Conservation (phyloP, 1,139 yeast genomes). For the Pichia inconspicua region DNA sequence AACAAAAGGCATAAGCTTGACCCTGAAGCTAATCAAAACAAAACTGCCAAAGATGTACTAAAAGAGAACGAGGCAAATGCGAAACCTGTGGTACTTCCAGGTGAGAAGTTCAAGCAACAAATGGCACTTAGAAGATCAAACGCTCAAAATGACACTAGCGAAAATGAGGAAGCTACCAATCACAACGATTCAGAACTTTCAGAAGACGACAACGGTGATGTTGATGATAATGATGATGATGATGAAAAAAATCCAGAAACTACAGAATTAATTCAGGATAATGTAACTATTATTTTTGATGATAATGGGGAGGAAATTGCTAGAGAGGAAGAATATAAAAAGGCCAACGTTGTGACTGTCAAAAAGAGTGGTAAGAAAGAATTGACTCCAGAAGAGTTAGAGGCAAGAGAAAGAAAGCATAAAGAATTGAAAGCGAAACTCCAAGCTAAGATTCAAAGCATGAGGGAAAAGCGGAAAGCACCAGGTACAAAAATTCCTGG, state of each 20-base stretch:
- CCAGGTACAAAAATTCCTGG: conserved; percentile 77
- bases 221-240: conserved; percentile 12
- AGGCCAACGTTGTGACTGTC: conserved; percentile 12
- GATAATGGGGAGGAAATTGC: conserved; percentile 13
- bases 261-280: conserved; percentile 30
- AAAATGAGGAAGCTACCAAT: conserved; percentile 13
- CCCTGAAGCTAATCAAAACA: conserved; percentile 49
- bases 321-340: conserved; percentile 4
- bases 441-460: conserved; percentile 57
- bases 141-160: conserved; percentile 13
- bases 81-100: conserved; percentile 52
- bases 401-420: conserved; percentile 47
- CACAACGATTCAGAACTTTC: conserved; percentile 11
- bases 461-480: conserved; percentile 83
- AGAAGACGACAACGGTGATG: conserved; percentile 10
- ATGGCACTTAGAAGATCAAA: not conserved
- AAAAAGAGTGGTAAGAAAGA: conserved; percentile 24
- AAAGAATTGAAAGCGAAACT: conserved; percentile 52
- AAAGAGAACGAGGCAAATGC: conserved; percentile 50
- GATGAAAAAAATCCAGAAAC: conserved; percentile 18
- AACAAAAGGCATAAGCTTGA: conserved; percentile 68
- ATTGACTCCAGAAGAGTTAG: conserved; percentile 40
- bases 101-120: conserved; percentile 20
- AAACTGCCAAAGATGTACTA: conserved; percentile 64
- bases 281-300: conserved; percentile 44